A percentile compares a stretch with the other conserved stretches of the same genome.
phyloP scores from a whole-genome alignment of 2,329 filamentous ascomycete species.

The Sphaceloma murrayae region DNA sequence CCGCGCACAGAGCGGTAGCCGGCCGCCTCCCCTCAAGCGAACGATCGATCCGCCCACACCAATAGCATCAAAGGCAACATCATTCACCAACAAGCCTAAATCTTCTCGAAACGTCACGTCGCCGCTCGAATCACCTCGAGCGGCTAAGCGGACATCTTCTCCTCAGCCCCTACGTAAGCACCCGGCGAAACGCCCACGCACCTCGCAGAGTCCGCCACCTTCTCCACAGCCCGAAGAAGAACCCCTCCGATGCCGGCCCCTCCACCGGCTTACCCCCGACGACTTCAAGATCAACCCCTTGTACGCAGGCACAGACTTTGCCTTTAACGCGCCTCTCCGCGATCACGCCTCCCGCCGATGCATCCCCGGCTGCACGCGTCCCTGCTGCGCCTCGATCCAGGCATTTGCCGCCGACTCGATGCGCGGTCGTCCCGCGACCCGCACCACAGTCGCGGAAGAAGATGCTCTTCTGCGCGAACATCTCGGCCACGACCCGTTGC shows the following conservation, averaged over 20 bases:
- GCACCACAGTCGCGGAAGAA: conserved; percentile 22
- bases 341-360: conserved; percentile 58
- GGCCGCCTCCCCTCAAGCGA: background rate
- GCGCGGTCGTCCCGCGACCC: background rate
- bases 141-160: too few relatives aligned
- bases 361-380: conserved; percentile 63
- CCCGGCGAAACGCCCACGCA: background rate
- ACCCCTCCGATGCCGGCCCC: conserved; percentile 49
- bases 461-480: conserved; percentile 43
- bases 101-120: too few relatives aligned
- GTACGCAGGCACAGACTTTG: conserved; percentile 62
- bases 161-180: too few relatives aligned
- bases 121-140: too few relatives aligned
- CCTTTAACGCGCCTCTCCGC: conserved; percentile 66
- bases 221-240: conserved; percentile 28
- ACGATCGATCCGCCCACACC: background rate
- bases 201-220: conserved; percentile 19
- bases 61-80: too few relatives aligned
- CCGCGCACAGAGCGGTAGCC: background rate
- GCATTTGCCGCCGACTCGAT: conserved; percentile 16
- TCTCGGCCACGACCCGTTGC: conserved; percentile 36
- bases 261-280: conserved; percentile 49
- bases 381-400: conserved; percentile 59
- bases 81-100: too few relatives aligned
- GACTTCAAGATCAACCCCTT: conserved; percentile 78